Evolutionary conservation across 345 rosid genomes (phyloP).

Genomic region (Linum trigynum): DNA sequence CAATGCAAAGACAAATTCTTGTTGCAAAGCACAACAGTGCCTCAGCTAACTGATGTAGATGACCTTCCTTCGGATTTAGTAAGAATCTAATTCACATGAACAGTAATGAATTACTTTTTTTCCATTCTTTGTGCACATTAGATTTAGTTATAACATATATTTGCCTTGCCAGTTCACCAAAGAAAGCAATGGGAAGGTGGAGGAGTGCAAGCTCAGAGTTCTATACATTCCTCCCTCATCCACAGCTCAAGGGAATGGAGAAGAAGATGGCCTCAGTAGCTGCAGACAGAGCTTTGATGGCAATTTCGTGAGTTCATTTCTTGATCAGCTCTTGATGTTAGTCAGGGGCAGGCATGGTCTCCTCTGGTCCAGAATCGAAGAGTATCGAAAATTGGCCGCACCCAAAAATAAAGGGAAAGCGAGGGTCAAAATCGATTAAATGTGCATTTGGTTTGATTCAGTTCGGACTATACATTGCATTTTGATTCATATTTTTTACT

Average conservation of each 20-base stretch:
- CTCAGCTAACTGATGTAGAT: conserved; percentile 65
- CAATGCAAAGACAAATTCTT: conserved; percentile 98
- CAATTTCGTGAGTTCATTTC: conserved; percentile 45
- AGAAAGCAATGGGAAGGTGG: conserved; percentile 52
- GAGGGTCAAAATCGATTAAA: no score
- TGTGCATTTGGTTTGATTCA: no score
- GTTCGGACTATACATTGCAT: no score
- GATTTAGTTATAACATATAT: not conserved
- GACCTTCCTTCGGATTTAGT: conserved; percentile 82
- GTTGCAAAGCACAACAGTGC: conserved; percentile 74
- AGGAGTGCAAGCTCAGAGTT: conserved; percentile 86
- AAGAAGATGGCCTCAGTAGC: conserved; percentile 38
- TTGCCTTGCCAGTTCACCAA: conserved; percentile 46
- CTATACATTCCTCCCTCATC: conserved; percentile 41
- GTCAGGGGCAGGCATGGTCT: no score
- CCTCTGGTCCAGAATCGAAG: no score
- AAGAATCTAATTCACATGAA: conserved; percentile 15
- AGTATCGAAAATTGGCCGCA: no score
- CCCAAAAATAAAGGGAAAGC: no score
- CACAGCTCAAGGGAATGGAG: conserved; percentile 34
- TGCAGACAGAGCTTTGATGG: conserved; percentile 42
- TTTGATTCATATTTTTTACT: not conserved
- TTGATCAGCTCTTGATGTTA: no score
- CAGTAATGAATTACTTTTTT: not conserved
- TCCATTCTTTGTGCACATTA: not conserved